Evolutionary conservation across 148 eudicot species (phyloP).

Genomic region (Rhododendron molle): DNA sequence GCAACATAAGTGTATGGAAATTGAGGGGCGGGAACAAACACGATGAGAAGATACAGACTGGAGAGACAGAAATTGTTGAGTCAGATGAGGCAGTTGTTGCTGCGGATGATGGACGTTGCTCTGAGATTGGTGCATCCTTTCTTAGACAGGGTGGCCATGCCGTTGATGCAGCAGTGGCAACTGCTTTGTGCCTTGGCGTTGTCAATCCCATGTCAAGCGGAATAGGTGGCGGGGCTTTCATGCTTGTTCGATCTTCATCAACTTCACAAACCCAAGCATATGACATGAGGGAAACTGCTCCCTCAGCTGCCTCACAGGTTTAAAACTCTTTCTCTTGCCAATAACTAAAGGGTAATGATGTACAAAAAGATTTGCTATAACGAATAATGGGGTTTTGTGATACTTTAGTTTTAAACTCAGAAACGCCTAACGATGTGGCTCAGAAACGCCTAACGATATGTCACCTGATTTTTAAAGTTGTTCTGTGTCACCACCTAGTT

Average conservation of each 20-base stretch:
- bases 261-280: slow-evolving; percentile 50
- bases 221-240: slow-evolving; percentile 92
- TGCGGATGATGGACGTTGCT: slow-evolving; percentile 89
- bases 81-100: slow-evolving; percentile 80
- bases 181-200: slow-evolving; percentile 77
- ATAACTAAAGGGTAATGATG: neutral
- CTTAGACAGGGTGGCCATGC: slow-evolving; percentile 83
- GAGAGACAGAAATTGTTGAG: slow-evolving; percentile 37
- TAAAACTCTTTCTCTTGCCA: neutral
- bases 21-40: slow-evolving; percentile 2
- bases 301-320: slow-evolving; percentile 83
- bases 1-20: slow-evolving; percentile 20
- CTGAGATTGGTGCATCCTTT: slow-evolving; percentile 67
- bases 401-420: neutral
- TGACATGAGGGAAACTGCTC: slow-evolving; percentile 91
- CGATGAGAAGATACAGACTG: slow-evolving; percentile 9
- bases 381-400: neutral
- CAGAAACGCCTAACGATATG: neutral
- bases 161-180: slow-evolving; percentile 95
- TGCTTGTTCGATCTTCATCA: slow-evolving; percentile 72
- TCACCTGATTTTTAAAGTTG: neutral
- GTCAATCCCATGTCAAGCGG: slow-evolving; percentile 86
- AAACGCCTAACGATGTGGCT: neutral
- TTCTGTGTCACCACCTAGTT: neutral
- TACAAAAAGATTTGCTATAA: neutral